Percentiles rank a stretch among this genome's conserved stretches.
Evolutionary conservation across 257 asterid genomes (phyloP).

Genomic region (Forsythia viridissima): DNA sequence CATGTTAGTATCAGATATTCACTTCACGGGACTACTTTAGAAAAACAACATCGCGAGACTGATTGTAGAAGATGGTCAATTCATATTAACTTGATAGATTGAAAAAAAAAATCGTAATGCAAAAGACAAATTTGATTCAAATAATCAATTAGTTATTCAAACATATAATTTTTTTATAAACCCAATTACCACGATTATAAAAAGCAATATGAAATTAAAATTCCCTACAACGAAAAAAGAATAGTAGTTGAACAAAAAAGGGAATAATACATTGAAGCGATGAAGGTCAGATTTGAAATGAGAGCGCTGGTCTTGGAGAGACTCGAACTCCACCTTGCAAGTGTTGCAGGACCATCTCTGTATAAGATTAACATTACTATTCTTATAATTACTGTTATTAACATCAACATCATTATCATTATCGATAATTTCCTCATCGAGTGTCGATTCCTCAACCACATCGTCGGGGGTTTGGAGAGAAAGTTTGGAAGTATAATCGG

Average conservation of each 20-base stretch:
- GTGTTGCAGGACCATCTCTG: conserved; percentile 94
- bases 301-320: conserved; percentile 83
- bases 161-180: too few relatives aligned
- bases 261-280: conserved; percentile 69
- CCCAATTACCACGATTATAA: too few relatives aligned
- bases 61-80: not conserved
- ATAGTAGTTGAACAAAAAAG: not conserved
- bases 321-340: conserved; percentile 87
- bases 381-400: not conserved
- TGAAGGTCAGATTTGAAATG: conserved; percentile 96
- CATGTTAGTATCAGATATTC: not conserved
- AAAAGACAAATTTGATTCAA: not conserved
- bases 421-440: conserved; percentile 21
- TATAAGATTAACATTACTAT: conserved; percentile 26
- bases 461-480: conserved; percentile 23
- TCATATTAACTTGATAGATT: too few relatives aligned
- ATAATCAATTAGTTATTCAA: too few relatives aligned
- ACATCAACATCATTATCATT: not conserved
- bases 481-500: conserved; percentile 24
- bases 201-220: not conserved
- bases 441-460: conserved; percentile 24
- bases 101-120: too few relatives aligned
- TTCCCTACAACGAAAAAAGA: not conserved
- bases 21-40: not conserved
- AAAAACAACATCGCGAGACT: not conserved